These are phyloP conservation scores for Fragaria nilgerrensis DNA, from an alignment of 306 rosid species.

Conservation along the genomic window DNA sequence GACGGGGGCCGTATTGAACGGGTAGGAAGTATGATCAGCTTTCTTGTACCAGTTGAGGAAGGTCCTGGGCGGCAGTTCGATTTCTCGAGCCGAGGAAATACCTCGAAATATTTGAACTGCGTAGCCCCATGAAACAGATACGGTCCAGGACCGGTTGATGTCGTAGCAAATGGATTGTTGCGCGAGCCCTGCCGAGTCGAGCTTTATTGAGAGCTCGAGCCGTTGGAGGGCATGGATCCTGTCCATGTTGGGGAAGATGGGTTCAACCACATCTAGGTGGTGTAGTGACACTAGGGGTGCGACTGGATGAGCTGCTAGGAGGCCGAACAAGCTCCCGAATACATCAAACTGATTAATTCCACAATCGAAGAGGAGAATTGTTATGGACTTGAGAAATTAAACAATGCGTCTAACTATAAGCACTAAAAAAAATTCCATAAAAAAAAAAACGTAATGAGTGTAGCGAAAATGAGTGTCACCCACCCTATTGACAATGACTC, in stretches of 20 bases:
- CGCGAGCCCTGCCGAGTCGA: slow-evolving; percentile 57
- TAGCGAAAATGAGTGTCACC: not conserved
- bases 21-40: slow-evolving; percentile 40
- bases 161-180: slow-evolving; percentile 86
- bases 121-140: slow-evolving; percentile 72
- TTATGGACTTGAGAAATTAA: not conserved
- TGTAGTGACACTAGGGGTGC: slow-evolving; percentile 68
- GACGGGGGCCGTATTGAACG: slow-evolving; percentile 57
- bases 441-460: too few relatives aligned
- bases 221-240: slow-evolving; percentile 46
- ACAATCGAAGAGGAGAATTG: not conserved
- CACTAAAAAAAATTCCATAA: too few relatives aligned
- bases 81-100: slow-evolving; percentile 45
- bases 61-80: slow-evolving; percentile 66
- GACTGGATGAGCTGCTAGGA: slow-evolving; percentile 68
- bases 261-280: slow-evolving; percentile 68
- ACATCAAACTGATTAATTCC: slow-evolving; percentile 55
- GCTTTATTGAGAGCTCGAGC: slow-evolving; percentile 39
- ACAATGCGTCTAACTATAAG: not conserved
- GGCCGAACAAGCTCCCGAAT: slow-evolving; percentile 68
- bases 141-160: slow-evolving; percentile 51
- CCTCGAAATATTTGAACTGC: slow-evolving; percentile 72
- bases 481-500: not conserved
- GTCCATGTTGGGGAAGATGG: slow-evolving; percentile 59
- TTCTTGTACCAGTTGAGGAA: slow-evolving; percentile 60